phyloP scores from a whole-genome alignment of 257 asterid species.

The Haberlea rhodopensis region DNA sequence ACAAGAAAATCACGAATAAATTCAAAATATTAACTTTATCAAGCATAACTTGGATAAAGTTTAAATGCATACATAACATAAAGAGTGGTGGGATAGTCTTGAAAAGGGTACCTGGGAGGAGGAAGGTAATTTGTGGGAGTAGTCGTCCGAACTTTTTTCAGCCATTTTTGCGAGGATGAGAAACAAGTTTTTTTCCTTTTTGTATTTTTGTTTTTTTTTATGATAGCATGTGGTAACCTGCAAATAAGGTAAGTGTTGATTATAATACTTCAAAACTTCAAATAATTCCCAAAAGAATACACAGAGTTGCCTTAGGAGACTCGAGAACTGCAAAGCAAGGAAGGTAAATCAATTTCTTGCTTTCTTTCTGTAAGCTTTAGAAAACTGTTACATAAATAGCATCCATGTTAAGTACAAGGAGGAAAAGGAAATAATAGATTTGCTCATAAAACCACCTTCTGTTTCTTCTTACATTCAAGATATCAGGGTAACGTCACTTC shows the following conservation, averaged over 20 bases:
- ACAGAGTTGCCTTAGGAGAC: not conserved
- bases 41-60: not conserved
- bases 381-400: not conserved
- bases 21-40: not conserved
- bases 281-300: not conserved
- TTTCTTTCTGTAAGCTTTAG: not conserved
- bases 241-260: slow-evolving; percentile 16
- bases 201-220: too few species aligned
- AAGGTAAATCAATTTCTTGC: not conserved
- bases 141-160: slow-evolving; percentile 43
- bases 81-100: not conserved
- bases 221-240: slow-evolving; percentile 30
- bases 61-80: not conserved
- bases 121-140: slow-evolving; percentile 53
- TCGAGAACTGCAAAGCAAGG: not conserved
- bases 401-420: not conserved
- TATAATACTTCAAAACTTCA: not conserved
- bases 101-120: slow-evolving; percentile 49
- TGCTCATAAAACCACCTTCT: slow-evolving; percentile 1
- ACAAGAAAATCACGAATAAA: not conserved
- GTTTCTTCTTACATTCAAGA: slow-evolving; percentile 15
- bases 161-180: slow-evolving; percentile 42
- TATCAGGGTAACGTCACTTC: too few species aligned
- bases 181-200: not conserved
- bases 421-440: not conserved